Base-by-base conservation (phyloP, 345 rosid genomes). In the Alliaria petiolata region DNA sequence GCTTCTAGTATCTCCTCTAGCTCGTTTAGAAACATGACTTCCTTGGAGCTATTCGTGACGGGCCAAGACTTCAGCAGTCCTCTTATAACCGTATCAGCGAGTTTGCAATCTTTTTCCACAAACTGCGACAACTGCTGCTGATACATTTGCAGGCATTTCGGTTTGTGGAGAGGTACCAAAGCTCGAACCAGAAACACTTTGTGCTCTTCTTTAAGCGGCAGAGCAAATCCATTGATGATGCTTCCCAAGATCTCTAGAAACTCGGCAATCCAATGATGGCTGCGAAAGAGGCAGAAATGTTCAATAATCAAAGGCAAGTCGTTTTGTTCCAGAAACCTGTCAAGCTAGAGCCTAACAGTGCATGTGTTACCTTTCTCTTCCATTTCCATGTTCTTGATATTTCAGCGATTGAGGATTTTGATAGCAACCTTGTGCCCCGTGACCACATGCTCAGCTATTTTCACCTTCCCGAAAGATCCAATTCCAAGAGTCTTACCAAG, bases 331-430 rank as follows among this genome's bases (percentile, higher is more conserved):
- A n/a, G n/a, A n/a, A n/a, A n/a, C n/a, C n/a, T n/a, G n/a, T n/a
- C n/a, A n/a, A n/a, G n/a, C n/a, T n/a, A n/a, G n/a, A n/a, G n/a
- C n/a, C n/a, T n/a, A n/a, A n/a, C n/a, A n/a, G n/a, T n/a, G n/a
- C n/a, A n/a, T n/a, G n/a, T n/a, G n/a, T n/a, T 73, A 87, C 98
- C 98, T 86, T 93, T 93, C 70, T 89, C 96, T 65, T 91, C 95
- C 98, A 89, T 95, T 44, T 83, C 91, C 88, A 85, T 72, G 74
- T 82, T 85, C 65, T 77, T 83, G 65, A 95, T 89, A 80, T 86
- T 89, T 34, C 86, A 86, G 17, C 95, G 97, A 43, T 88, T 88
- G 75, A 95, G 93, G 65, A 95, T 89, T 87, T 95, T 95, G 75
- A 95, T 87, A 2, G 99, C 99, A 75, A 95, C 99, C 69, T 91